Base-by-base conservation (phyloP, 2,329 filamentous ascomycete species). In the Dactylellina drechsleri region DNA sequence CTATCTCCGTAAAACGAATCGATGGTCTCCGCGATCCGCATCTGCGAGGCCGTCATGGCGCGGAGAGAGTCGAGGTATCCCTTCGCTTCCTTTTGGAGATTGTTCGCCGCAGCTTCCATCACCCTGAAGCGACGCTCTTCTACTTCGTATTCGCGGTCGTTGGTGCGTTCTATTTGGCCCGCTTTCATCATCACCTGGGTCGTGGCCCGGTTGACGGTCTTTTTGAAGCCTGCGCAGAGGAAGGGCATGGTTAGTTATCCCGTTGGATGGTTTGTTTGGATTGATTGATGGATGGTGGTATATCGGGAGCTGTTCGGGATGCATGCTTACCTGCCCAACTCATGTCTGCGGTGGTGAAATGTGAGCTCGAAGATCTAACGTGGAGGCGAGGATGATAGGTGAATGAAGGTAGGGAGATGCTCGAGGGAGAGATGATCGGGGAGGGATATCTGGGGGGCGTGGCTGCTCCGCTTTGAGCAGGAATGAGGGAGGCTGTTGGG, bases 101-200 rank as follows among this genome's bases (percentile, higher is more conserved):
- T 90, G 80, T 92, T 89, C 31, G 94, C 92, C 15, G 96, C 95
- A 4, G 93, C 90, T 83, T 99, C 95, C 92, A 99, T 97, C 2
- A 94, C 97, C 79, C 92, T 91, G 85, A 97, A 99, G 78, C 95
- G 93, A 82, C 92, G 89, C 83, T 96, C 92, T 83, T 99, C 96
- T 62, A 98, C 94, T 84, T 98, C 95, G 83, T 98, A 99, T 82
- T 98, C 95, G 79, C 96, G 92, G 84, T 99, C 95, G 82, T 94
- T 97, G 26, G 95, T 99, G 85, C 95, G 94, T 84, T 99, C 95
- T 80, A 99, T 96, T 85, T 98, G 95, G 75, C 95, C 92, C 70
- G 93, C 96, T 87, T 99, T 99, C 94, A 99, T 98, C 92, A 99
- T 97, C 77, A 98, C 94, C 89, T 97, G 93, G 84, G 96, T 99